A percentile compares a stretch with the other conserved stretches of the same genome.
These are phyloP conservation scores for Acacia acuminata DNA, from an alignment of 306 rosid genomes.

Conservation along the genomic window DNA sequence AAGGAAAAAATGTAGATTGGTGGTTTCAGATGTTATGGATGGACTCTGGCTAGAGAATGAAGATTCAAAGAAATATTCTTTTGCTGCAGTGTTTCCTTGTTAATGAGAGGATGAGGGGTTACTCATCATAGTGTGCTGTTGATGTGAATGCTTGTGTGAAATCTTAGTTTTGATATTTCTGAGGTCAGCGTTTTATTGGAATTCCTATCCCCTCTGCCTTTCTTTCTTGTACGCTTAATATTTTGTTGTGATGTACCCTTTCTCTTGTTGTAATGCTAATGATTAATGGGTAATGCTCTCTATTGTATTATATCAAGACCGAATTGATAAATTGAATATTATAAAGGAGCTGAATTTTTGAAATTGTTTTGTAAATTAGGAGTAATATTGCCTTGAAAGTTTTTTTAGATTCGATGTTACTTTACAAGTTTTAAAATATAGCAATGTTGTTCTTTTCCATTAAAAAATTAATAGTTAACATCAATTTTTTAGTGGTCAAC, in stretches of 20 bases:
- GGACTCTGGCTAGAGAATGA: conserved; percentile 23
- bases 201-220: neutral
- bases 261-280: conserved; percentile 22
- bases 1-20: conserved; percentile 35
- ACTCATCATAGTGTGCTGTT: conserved; percentile 22
- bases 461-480: too few species aligned
- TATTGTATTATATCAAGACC: neutral
- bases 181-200: conserved; percentile 28
- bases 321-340: too few species aligned
- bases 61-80: neutral
- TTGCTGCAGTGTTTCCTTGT: conserved; percentile 13
- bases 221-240: neutral
- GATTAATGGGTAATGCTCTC: conserved; percentile 14
- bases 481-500: too few species aligned
- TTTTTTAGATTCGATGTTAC: too few species aligned
- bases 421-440: too few species aligned
- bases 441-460: too few species aligned
- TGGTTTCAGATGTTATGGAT: neutral
- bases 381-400: too few species aligned
- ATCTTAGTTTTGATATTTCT: conserved; percentile 5
- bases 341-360: too few species aligned
- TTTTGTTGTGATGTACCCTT: conserved; percentile 22
- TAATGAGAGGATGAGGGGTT: conserved; percentile 9
- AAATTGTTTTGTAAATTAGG: neutral
- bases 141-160: conserved; percentile 31